phyloP scores from a whole-genome alignment of 257 asterid genomes.

The Lycium ferocissimum region DNA sequence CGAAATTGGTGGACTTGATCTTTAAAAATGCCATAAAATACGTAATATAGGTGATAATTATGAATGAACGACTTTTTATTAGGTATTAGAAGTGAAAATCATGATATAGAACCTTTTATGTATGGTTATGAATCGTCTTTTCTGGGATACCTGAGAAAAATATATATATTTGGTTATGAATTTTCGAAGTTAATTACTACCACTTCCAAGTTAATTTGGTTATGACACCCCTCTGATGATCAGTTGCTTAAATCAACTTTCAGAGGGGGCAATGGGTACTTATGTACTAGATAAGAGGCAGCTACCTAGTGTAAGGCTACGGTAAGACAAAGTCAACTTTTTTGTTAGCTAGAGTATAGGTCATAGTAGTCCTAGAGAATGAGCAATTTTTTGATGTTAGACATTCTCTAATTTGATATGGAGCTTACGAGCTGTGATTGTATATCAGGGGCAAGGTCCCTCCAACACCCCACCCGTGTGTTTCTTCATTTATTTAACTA shows the following conservation, averaged over 20 bases:
- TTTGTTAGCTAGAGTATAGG: not conserved
- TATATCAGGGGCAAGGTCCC: no score
- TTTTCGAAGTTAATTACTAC: not conserved
- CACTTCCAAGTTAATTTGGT: not conserved
- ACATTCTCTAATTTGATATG: no score
- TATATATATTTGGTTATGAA: not conserved
- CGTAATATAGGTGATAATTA: not conserved
- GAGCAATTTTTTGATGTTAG: no score
- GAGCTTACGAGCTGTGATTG: no score
- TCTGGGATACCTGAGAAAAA: not conserved
- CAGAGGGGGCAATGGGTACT: no score
- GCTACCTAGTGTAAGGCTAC: not conserved
- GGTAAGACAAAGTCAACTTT: not conserved
- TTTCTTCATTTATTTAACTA: no score
- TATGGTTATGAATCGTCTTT: not conserved
- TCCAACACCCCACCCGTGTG: no score
- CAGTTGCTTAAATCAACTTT: no score
- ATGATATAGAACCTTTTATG: not conserved
- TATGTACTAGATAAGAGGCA: not conserved
- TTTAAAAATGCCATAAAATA: not conserved
- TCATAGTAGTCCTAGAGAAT: not conserved
- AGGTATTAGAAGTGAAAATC: not conserved
- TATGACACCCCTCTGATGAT: no score
- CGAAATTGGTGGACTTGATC: no score
- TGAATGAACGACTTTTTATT: not conserved